Evolutionary conservation across 441 rosid species (phyloP).

Genomic region (Erysimum pusillum): DNA sequence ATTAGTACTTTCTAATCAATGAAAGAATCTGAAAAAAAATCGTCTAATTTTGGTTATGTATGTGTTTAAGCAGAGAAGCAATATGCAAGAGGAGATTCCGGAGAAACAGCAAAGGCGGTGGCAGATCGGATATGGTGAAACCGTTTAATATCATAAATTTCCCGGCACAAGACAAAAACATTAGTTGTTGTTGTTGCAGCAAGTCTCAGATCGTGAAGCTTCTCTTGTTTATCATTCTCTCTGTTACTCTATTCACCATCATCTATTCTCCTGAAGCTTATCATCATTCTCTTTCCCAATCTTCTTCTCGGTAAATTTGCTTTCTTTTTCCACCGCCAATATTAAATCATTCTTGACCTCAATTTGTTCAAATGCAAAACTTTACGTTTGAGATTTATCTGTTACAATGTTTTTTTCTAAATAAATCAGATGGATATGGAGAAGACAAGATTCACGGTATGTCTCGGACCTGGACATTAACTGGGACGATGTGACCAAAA

Average conservation of each 20-base stretch:
- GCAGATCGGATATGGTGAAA: conserved; percentile 51
- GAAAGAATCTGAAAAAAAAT: too few relatives aligned
- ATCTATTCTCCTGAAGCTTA: conserved; percentile 62
- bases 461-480: conserved; percentile 58
- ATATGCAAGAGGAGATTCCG: conserved; percentile 67
- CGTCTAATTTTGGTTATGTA: neutral
- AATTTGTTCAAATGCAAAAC: neutral
- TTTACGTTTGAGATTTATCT: neutral
- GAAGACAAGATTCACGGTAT: conserved; percentile 72
- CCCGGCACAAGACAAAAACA: conserved; percentile 58
- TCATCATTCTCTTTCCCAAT: conserved; percentile 51
- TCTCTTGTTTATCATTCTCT: conserved; percentile 57
- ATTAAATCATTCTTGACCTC: conserved; percentile 2
- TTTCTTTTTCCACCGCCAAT: neutral
- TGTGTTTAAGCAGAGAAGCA: conserved; percentile 66
- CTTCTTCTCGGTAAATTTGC: conserved; percentile 54
- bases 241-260: conserved; percentile 60
- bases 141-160: conserved; percentile 52
- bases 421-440: conserved; percentile 82
- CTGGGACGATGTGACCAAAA: conserved; percentile 71
- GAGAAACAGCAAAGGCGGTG: conserved; percentile 57
- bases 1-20: neutral
- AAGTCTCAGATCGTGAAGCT: conserved; percentile 64
- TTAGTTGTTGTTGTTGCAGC: conserved; percentile 57
- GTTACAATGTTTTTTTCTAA: neutral